Evolutionary conservation across 805 yeast genomes (phyloP), one percentile per base, ranked within the genome.

Genomic region (Jamesozyma lodderae): DNA sequence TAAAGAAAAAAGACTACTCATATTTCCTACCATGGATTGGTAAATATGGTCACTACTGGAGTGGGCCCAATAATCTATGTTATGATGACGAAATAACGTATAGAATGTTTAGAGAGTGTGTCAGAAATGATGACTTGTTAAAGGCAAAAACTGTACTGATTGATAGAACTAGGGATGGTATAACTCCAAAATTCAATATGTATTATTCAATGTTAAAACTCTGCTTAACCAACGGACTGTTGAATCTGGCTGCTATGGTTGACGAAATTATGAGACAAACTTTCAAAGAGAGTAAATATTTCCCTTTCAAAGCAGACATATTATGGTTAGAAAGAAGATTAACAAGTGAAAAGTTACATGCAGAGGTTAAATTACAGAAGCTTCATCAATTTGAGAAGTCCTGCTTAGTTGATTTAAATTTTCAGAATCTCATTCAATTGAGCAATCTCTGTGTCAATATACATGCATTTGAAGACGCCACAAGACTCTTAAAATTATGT

Each of bases 391-490:
- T 54, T 33, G 49, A 44, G 18, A 40, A 41, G 15, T 26, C 30
- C 13, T 37, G 48, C 28, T 37, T 45, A 17, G 22, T 29, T 1
- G 31, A 37, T 9, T 35, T 53, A 18, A 46, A 43, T 16, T 48
- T 51, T 19, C 53, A 49, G 23, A 49, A 55, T 33, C 49, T 47
- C 27, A 33, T 56, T 34, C 56, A 53, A 31, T 33, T 56, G 15
- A 32, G 48, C 2, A 42, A 49, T 27, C 38, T 54, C 2, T 38
- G 42, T 23, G 36, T 49, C 4, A 33, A 40, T n/a, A 35, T 43
- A 4, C 31, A 40, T n/a, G 47, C 44, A 37, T 48, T 44, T 30
- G 34, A 34, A 7, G 25, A 25, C 19, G 49, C 53, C 4, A 8
- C 19, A 2, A 19, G 34, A 4, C 19, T 33, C 1, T 21, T 26